Evolutionary conservation across 106 monocot species (phyloP), one percentile per base, ranked within the genome.

Genomic region (Hemerocallis citrina): DNA sequence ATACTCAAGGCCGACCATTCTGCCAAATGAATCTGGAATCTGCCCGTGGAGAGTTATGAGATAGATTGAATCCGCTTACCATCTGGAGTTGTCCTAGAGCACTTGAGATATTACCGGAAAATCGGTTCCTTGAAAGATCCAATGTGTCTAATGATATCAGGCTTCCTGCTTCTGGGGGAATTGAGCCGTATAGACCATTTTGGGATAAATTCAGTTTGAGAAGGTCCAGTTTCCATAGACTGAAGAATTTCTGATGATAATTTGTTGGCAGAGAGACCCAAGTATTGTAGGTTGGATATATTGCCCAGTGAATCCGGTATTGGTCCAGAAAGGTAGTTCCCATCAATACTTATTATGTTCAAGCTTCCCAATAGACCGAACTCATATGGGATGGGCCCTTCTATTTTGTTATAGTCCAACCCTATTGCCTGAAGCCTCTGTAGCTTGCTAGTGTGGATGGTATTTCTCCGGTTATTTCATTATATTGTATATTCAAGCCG

Each of bases 1-100:
- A n/a, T 28, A 16, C 17, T 50, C 10, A 15, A 67, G 29, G 33
- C 19, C 56, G 7, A 67, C 19, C 17, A 67, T 32, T 21, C 52
- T 42, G 7, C 55, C 56, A 33, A 67, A 14, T 6, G 55, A 56
- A 19, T 56, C 36, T 30, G 67, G 67, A 43, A 67, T 67, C 21
- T 19, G 43, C n/a, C 67, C 67, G 7, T 56, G 7, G 31, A 67
- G 9, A 30, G 32, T 67, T 67, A 1, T 22, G 39, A 0, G 67
- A 67, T 9, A 67, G 17, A 32, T 32, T 16, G 8, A 67, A 10
- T 56, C 19, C 32, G 7, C 15, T 41, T 5, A 67, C 6, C 39
- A 41, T 67, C 16, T 7, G 25, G 6, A 67, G 52, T 19, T 56
- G 13, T 16, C 67, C 67, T 4, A 52, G 17, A 52, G 25, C 7